These are phyloP conservation scores for Stereocaulon alpinum DNA, from an alignment of 495 filamentous ascomycete genomes.

Conservation along the genomic window DNA sequence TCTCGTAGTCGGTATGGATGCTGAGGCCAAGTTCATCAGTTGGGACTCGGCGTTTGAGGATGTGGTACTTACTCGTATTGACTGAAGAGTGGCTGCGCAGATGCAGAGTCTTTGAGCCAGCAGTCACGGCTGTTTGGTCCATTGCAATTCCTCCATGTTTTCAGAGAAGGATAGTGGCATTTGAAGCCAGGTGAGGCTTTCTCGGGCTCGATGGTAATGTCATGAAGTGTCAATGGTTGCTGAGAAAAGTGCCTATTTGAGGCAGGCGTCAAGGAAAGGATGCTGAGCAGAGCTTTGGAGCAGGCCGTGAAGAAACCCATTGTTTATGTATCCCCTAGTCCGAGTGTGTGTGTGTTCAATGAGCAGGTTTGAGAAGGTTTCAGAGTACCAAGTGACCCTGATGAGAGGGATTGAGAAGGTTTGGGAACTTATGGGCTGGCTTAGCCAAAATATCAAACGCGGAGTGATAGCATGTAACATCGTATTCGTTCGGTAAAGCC, in stretches of 20 bases:
- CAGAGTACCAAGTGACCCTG: neutral
- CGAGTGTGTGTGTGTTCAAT: neutral
- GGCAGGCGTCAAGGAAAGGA: neutral
- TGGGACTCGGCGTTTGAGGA: neutral
- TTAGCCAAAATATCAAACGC: neutral
- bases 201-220: neutral
- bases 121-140: neutral
- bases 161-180: constrained; percentile 14
- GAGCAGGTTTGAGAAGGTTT: constrained; percentile 4
- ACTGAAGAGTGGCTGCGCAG: constrained; percentile 1
- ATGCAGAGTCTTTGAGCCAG: constrained; percentile 21
- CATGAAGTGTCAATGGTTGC: neutral
- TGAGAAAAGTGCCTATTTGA: constrained; percentile 4
- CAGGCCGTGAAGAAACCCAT: constrained; percentile 9
- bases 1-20: constrained; percentile 47
- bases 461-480: neutral
- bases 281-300: neutral
- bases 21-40: constrained; percentile 32
- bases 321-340: neutral
- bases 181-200: neutral
- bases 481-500: neutral
- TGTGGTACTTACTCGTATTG: constrained; percentile 5
- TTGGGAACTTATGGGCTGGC: neutral
- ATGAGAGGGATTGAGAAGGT: neutral
- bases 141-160: constrained; percentile 10